Percentiles rank a stretch among this genome's conserved stretches.
phyloP scores from a whole-genome alignment of 2,329 filamentous ascomycete genomes.

The Penicillium verrucosum region DNA sequence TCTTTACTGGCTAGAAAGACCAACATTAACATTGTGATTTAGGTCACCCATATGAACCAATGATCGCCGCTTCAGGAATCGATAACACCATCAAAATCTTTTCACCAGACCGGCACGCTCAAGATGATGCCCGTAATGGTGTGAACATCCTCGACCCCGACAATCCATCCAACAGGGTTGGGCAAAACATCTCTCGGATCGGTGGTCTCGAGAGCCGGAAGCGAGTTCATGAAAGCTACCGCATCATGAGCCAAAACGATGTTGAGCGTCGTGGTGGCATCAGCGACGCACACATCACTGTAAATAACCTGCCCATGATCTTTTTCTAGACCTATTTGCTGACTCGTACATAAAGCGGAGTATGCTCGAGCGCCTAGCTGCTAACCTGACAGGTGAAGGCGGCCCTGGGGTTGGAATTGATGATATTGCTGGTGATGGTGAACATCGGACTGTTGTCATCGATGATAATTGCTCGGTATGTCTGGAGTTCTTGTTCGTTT shows the following conservation, averaged over 20 bases:
- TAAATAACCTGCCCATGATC: constrained; percentile 31
- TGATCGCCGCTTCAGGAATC: constrained; percentile 64
- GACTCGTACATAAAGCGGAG: constrained; percentile 37
- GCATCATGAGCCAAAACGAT: constrained; percentile 62
- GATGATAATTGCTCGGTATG: constrained; percentile 48
- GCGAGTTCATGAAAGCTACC: constrained; percentile 58
- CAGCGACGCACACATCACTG: constrained; percentile 57
- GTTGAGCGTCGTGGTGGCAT: constrained; percentile 57
- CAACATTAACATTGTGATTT: constrained; percentile 14
- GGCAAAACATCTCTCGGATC: constrained; percentile 24
- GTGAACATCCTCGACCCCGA: constrained; percentile 55
- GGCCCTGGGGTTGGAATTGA: constrained; percentile 23
- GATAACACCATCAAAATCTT: constrained; percentile 69
- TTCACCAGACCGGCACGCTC: constrained; percentile 57
- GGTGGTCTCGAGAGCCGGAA: constrained; percentile 55
- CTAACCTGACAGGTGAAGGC: constrained; percentile 39
- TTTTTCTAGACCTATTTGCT: not conserved
- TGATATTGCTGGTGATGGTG: constrained; percentile 26
- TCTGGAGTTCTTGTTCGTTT: constrained; percentile 4
- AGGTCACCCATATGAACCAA: constrained; percentile 66
- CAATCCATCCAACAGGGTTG: constrained; percentile 37
- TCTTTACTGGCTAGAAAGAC: not conserved
- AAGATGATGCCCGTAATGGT: constrained; percentile 56
- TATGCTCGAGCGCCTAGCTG: constrained; percentile 47
- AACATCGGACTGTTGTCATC: constrained; percentile 36